A percentile compares a stretch with the other conserved stretches of the same genome.
These are phyloP conservation scores for Rostrohypoxylon terebratum DNA, from an alignment of 495 filamentous ascomycete genomes.

Conservation along the genomic window DNA sequence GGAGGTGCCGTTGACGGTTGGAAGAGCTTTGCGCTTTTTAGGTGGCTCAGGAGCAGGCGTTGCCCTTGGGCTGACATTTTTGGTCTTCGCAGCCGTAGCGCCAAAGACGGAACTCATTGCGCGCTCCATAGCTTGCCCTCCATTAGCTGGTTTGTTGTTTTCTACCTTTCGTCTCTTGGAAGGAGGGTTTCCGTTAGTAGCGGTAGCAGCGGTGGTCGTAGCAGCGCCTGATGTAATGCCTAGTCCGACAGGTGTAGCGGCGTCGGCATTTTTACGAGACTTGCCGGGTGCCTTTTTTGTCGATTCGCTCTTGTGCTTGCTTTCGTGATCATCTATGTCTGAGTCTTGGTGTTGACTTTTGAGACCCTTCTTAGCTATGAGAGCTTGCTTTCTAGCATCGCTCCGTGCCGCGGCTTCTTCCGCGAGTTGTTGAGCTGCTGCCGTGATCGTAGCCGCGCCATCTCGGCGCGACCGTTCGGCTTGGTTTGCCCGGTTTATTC, in stretches of 20 bases:
- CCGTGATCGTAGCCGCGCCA: constrained; percentile 74
- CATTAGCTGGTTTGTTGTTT: constrained; percentile 63
- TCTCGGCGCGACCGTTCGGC: constrained; percentile 82
- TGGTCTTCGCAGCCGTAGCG: constrained; percentile 61
- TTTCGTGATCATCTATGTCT: constrained; percentile 77
- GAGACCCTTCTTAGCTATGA: constrained; percentile 75
- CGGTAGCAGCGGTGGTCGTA: constrained; percentile 51
- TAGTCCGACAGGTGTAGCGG: constrained; percentile 61
- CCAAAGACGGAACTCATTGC: constrained; percentile 72
- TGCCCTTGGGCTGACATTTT: constrained; percentile 70
- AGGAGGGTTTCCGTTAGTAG: constrained; percentile 60
- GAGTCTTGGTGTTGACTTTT: constrained; percentile 76
- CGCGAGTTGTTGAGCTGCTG: constrained; percentile 75
- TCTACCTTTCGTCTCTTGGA: constrained; percentile 86
- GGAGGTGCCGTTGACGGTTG: constrained; percentile 68
- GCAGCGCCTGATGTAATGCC: constrained; percentile 61
- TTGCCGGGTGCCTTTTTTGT: constrained; percentile 71
- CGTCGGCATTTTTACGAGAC: constrained; percentile 71
- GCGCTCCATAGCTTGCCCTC: constrained; percentile 73
- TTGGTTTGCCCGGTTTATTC: constrained; percentile 70
- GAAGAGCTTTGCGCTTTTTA: constrained; percentile 77
- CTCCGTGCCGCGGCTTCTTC: constrained; percentile 82
- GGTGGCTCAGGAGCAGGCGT: constrained; percentile 69
- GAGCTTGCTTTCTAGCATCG: constrained; percentile 82
- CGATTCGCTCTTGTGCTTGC: constrained; percentile 57